Conservation (phyloP, 176 grass and related monocot species). For the Carex myosuroides region DNA sequence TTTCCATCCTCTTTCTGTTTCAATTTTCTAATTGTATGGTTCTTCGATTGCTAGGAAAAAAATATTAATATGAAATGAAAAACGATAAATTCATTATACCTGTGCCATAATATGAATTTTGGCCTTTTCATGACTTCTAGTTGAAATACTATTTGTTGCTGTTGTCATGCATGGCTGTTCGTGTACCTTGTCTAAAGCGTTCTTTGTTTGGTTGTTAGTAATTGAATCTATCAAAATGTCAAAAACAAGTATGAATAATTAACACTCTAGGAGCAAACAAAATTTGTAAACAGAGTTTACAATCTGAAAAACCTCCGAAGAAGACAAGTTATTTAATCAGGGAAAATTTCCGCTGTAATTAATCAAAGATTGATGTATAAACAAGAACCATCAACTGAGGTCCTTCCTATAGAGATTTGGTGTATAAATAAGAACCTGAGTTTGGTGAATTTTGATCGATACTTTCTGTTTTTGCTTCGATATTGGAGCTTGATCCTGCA, state of each 20-base stretch:
- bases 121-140: background rate
- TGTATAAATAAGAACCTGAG: background rate
- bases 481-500: background rate
- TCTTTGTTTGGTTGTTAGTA: background rate
- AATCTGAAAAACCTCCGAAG: background rate
- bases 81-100: background rate
- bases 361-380: background rate
- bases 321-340: background rate
- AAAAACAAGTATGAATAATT: background rate
- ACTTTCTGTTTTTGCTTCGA: background rate
- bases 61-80: background rate
- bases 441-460: conserved; percentile 8
- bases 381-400: background rate
- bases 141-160: background rate
- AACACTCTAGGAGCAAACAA: background rate
- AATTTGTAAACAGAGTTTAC: background rate
- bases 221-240: background rate
- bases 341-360: background rate
- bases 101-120: background rate
- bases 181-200: background rate
- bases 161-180: background rate
- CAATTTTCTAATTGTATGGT: background rate
- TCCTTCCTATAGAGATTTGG: background rate
- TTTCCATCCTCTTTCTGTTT: background rate
- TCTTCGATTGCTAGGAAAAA: background rate